Base-by-base conservation (phyloP, 805 yeast genomes). In the Cephaloascus albidus region DNA sequence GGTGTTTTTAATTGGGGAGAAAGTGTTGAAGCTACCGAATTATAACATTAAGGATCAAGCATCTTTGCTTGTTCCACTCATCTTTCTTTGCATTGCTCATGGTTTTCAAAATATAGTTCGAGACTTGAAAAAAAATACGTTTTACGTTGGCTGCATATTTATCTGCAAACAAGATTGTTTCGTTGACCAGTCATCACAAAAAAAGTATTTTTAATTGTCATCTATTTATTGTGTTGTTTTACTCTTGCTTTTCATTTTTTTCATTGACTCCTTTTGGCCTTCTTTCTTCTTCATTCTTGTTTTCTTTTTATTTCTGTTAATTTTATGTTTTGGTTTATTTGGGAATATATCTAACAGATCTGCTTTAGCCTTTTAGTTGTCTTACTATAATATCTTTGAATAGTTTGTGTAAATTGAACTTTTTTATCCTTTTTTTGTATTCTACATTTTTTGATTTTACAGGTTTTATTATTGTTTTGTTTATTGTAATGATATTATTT, bases 1-100 rank as follows among this genome's bases (percentile, higher is more conserved):
- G 33, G 33, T 16, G 33, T 31, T 14, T n/a, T 31, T 6, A n/a
- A 8, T 31, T 68, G 73, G 72, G 61, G 61, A 17, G 73, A 65
- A 42, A 54, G 65, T 37, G 71, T 64, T 27, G 68, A 63, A 38
- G 59, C 68, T 6, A 58, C 61, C 10, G 67, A 61, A 38, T 48
- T 48, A 36, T 49, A 27, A 28, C n/a, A n/a, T n/a, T n/a, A n/a
- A n/a, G n/a, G n/a, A n/a, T n/a, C n/a, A n/a, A n/a, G n/a, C n/a
- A n/a, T n/a, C n/a, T n/a, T n/a, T n/a, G n/a, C n/a, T n/a, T n/a
- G n/a, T n/a, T n/a, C n/a, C n/a, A n/a, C n/a, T n/a, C n/a, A n/a
- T n/a, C n/a, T n/a, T n/a, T n/a, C n/a, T n/a, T n/a, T n/a, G n/a
- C n/a, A n/a, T n/a, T n/a, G n/a, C n/a, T n/a, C n/a, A n/a, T n/a